Base-by-base conservation (phyloP, 83 land plant species). In the Thuja plicata region DNA sequence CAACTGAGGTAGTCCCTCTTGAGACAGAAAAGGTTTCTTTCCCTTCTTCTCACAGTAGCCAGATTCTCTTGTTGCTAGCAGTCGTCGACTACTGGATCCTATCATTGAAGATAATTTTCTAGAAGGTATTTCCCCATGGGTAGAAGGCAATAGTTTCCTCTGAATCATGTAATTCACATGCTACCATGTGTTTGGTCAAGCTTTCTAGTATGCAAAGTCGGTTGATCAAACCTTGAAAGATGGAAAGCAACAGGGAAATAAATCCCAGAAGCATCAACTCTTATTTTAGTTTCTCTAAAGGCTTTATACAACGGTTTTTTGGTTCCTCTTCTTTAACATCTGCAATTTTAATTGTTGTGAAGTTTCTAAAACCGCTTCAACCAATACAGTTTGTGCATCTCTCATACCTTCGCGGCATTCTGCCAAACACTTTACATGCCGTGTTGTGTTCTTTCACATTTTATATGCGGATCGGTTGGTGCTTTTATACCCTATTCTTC, bases 191-290 rank as follows among this genome's bases (percentile, higher is more conserved):
- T 2, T 11, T n/a, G 11, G 85, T 41, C 21, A 32, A 16, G 2
- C 89, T 41, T 32, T 54, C 30, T 3, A 92, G 90, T 35, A 92
- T 90, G 60, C 93, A 92, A 40, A 92, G 85, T 80, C 74, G 88
- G 55, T 66, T 40, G 34, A 92, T 88, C 16, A 87, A 0, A 15
- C 57, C 81, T 88, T 94, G 95, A 82, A 91, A 93, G 34, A 91
- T 93, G 6, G 93, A 89, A 55, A 95, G 91, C 82, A 95, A 90
- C 87, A 95, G 90, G 9, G 96, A 95, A 12, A 95, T 95, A 85
- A 93, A 95, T 21, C 96, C 96, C 91, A 95, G 54, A 48, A 95
- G 91, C 96, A 95, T 95, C 91, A 95, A 81, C 88, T 95, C 96
- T 91, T 92, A 93, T 76, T 93, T 92, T 24, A 93, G 84, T 40